Base-by-base conservation (phyloP, 345 rosid genomes). In the Salix dunnii region DNA sequence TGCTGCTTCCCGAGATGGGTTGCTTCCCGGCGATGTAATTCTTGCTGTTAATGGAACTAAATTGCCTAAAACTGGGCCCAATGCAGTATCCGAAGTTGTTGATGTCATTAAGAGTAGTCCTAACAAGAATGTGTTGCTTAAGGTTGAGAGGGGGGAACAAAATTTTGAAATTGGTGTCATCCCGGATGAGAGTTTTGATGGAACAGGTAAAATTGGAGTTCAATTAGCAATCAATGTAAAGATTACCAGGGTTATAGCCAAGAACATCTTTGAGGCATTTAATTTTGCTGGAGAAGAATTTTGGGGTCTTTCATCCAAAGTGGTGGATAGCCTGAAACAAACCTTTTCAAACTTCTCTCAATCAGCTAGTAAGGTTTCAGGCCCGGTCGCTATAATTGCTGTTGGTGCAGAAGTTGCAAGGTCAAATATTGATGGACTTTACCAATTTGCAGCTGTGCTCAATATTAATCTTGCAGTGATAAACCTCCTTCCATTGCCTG, bases 341-440 rank as follows among this genome's bases (percentile, higher is more conserved):
- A 93, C 97, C 1, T 87, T 95, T 74, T 51, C 89, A 17, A 95
- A 95, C 84, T 93, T 95, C 85, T 90, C 97, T 3, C 94, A 91
- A 78, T 76, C 96, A 3, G 98, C 99, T 7, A 86, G 99, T 82
- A 88, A 93, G 83, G 94, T 95, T 63, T 77, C 99, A 0, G 97
- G 99, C 77, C 99, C 97, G 11, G 93, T 95, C 36, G 97, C 97
- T 8, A 93, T 95, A 68, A 95, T 95, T 71, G 96, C 99, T 27
- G 99, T 95, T 30, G 99, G 99, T 65, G 97, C 97, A 16, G 97
- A 95, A 85, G 99, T 95, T n/a, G 99, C 99, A 20, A 88, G 96
- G 83, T 95, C 97, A 13, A 95, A 91, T 72, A 83, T 85, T 25
- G 97, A 90, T 43, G 97, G 97, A 18, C 94, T 95, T 53, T 95